Percentiles rank a stretch among this genome's conserved stretches.
Evolutionary conservation across 2,329 filamentous ascomycete species (phyloP).

Genomic region (Plectosphaerella sp.): DNA sequence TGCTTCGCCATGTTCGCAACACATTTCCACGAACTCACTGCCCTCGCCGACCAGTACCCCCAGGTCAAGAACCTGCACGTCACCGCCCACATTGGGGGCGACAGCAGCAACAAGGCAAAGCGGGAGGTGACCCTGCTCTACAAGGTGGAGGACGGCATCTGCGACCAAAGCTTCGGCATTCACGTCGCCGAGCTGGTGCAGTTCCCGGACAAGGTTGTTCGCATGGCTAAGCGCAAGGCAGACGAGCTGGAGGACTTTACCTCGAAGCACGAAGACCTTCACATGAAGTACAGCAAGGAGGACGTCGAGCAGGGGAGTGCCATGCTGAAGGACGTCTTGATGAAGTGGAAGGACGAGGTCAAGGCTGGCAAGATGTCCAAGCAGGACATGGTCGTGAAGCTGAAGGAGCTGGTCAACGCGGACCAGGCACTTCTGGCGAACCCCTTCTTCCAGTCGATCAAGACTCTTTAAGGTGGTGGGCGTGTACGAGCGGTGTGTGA

Average conservation of each 20-base stretch:
- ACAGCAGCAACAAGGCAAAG: slow-evolving; percentile 45
- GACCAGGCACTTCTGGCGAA: slow-evolving; percentile 63
- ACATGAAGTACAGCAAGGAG: slow-evolving; percentile 65
- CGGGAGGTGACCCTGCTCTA: slow-evolving; percentile 93
- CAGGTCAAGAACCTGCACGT: slow-evolving; percentile 94
- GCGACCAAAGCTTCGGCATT: slow-evolving; percentile 96
- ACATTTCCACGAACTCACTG: slow-evolving; percentile 96
- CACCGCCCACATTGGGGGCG: slow-evolving; percentile 76
- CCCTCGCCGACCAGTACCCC: slow-evolving; percentile 78
- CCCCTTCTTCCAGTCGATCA: slow-evolving; percentile 66
- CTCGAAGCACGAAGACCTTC: slow-evolving; percentile 63
- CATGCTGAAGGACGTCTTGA: slow-evolving; percentile 76
- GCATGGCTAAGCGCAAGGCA: slow-evolving; percentile 98
- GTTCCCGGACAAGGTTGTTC: slow-evolving; percentile 94
- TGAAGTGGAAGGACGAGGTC: slow-evolving; percentile 80
- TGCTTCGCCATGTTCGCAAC: slow-evolving; percentile 95
- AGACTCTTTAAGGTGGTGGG: slow-evolving; percentile 39
- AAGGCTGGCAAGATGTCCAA: slow-evolving; percentile 56
- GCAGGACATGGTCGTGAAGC: slow-evolving; percentile 71
- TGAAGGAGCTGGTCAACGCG: slow-evolving; percentile 73
- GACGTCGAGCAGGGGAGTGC: slow-evolving; percentile 87
- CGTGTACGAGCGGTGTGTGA: background rate
- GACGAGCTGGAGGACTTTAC: slow-evolving; percentile 97
- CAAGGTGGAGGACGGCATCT: slow-evolving; percentile 92
- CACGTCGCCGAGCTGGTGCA: slow-evolving; percentile 95